These are phyloP conservation scores for Lobosporangium transversale DNA, from an alignment of 192 early-diverging fungal species.

Conservation along the genomic window DNA sequence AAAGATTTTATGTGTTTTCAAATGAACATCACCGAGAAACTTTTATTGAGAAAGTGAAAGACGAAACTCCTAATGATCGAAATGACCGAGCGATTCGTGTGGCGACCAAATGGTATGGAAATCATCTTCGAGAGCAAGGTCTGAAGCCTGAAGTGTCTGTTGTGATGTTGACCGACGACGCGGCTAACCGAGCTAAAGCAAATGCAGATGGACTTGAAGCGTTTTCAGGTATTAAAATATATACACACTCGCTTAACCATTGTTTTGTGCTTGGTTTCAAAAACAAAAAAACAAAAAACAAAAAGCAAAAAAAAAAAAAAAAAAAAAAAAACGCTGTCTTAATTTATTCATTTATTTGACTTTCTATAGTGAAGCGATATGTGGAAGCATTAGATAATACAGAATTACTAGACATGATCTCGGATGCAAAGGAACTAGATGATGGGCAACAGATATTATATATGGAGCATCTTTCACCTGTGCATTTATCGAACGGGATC, in stretches of 20 bases:
- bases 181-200: conserved; percentile 83
- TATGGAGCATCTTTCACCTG: conserved; percentile 76
- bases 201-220: conserved; percentile 70
- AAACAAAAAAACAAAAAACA: no score
- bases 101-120: conserved; percentile 85
- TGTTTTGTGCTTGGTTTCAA: no score
- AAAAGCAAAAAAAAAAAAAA: no score
- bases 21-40: conserved; percentile 95
- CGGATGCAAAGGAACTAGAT: conserved; percentile 68
- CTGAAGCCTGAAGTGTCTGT: conserved; percentile 59
- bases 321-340: no score
- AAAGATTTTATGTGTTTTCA: conserved; percentile 91
- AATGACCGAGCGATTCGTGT: conserved; percentile 95
- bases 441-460: conserved; percentile 68
- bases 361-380: conserved; percentile 82
- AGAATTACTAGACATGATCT: conserved; percentile 93
- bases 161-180: conserved; percentile 89
- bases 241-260: no score
- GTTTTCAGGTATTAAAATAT: conserved; percentile 61
- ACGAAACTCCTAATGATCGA: conserved; percentile 93
- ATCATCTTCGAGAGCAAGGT: conserved; percentile 73
- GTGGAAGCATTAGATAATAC: conserved; percentile 74
- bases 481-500: conserved; percentile 86
- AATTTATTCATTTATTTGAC: no score
- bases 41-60: conserved; percentile 81